Evolutionary conservation across 371 early-diverging fungal genomes (phyloP), one percentile per base, ranked within the genome.

Genomic region (Mortierella sp.): DNA sequence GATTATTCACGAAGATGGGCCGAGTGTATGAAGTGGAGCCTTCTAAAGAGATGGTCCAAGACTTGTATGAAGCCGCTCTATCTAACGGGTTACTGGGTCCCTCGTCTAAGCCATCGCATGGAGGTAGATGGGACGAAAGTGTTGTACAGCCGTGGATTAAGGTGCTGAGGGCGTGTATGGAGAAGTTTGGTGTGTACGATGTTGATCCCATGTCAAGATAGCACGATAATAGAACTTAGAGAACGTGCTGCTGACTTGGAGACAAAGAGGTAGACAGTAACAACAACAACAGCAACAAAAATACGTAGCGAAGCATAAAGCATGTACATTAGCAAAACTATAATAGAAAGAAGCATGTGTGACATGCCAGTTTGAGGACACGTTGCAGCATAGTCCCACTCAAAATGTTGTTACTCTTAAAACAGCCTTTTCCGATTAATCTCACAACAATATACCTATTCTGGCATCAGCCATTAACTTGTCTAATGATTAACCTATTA

Each of bases 1-100:
- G 75, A 15, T 32, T 75, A 42, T 75, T 68, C 43, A 68, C 58
- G 51, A 75, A 69, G 65, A 75, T 75, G 75, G 66, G 61, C 1
- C 63, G 54, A 9, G 75, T 61, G 28, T 75, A 69, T 34, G 51
- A 56, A 1, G 66, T 75, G 29, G 65, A 58, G 29, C 65, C 75
- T 15, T 53, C 75, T 15, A 43, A 40, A 6, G 75, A 56, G 28
- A 75, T 75, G 75, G 75, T 75, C 31, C 43, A 59, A 45, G 45
- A 26, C 8, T 40, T 75, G 34, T 57, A 60, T 23, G 75, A 63
- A 17, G 64, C 75, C 13, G 29, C 69, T 26, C 60, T 42, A 13
- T 40, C 23, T 1, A 40, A 75, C 42, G 72, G 65, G 17, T 22
- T 71, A 4, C 34, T 60, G 8, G 60, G 9, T 17, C 31, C 47